A percentile compares a stretch with the other conserved stretches of the same genome.
Evolutionary conservation across 129 eudicot genomes (phyloP).

Genomic region (Solidago caesia): DNA sequence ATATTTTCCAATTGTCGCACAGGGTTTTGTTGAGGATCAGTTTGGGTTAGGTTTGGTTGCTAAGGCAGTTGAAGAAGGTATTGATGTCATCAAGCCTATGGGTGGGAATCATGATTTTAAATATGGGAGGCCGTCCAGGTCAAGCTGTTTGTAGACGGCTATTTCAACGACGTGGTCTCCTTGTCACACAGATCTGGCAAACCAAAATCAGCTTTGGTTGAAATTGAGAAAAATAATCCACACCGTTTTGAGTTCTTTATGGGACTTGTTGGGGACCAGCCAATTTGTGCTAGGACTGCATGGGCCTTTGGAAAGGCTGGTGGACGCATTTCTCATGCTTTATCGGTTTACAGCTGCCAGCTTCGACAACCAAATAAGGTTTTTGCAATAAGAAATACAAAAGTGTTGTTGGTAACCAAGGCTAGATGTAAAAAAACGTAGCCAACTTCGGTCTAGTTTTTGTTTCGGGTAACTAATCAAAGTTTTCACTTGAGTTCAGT

Average conservation of each 20-base stretch:
- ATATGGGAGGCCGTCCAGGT: slow-evolving; percentile 99
- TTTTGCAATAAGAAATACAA: too few species aligned
- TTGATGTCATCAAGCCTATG: slow-evolving; percentile 85
- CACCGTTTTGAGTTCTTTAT: slow-evolving; percentile 97
- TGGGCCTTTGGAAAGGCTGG: slow-evolving; percentile 99
- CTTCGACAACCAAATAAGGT: slow-evolving; percentile 95
- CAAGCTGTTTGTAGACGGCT: slow-evolving; percentile 94
- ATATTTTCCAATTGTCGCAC: slow-evolving; percentile 20
- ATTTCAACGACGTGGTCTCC: slow-evolving; percentile 96
- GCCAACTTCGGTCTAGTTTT: too few species aligned
- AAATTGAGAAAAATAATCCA: slow-evolving; percentile 91
- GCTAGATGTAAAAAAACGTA: too few species aligned
- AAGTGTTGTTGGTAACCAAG: too few species aligned
- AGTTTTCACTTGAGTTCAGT: too few species aligned
- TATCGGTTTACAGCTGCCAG: slow-evolving; percentile 93
- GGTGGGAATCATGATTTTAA: slow-evolving; percentile 95
- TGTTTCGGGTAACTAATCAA: too few species aligned
- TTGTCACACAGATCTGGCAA: slow-evolving; percentile 88
- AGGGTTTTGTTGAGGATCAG: slow-evolving; percentile 99
- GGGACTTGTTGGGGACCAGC: slow-evolving; percentile 97
- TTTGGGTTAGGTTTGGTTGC: slow-evolving; percentile 96
- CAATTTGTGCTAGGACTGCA: slow-evolving; percentile 97
- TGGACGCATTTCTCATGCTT: slow-evolving; percentile 93
- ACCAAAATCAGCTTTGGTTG: slow-evolving; percentile 93
- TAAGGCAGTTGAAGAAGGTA: slow-evolving; percentile 98